A percentile compares a stretch with the other conserved stretches of the same genome.
phyloP scores from a whole-genome alignment of 768 basidiomycete genomes.

The Lentinula edodes region DNA sequence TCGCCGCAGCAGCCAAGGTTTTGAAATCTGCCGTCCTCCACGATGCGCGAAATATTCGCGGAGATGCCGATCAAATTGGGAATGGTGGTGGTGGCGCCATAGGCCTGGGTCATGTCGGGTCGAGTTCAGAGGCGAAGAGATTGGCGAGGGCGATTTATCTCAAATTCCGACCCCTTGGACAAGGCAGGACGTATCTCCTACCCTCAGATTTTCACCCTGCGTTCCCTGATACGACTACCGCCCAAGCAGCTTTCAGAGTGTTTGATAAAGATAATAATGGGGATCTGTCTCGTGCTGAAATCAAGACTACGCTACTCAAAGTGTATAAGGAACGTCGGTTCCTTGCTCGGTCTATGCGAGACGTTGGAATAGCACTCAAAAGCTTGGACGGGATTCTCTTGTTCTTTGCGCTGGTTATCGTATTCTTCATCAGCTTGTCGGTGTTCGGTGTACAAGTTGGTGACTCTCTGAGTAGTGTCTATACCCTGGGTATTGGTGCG shows the following conservation, averaged over 20 bases:
- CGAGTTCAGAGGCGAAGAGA: constrained; percentile 57
- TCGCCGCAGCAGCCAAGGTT: constrained; percentile 55
- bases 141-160: constrained; percentile 64
- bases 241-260: constrained; percentile 65
- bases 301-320: constrained; percentile 62
- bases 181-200: constrained; percentile 50
- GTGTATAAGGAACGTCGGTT: constrained; percentile 77
- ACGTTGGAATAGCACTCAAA: constrained; percentile 61
- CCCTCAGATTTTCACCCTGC: constrained; percentile 70
- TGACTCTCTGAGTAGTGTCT: constrained; percentile 65
- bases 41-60: constrained; percentile 67
- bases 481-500: constrained; percentile 64
- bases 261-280: constrained; percentile 77
- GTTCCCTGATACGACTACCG: constrained; percentile 49
- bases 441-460: constrained; percentile 65
- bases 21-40: constrained; percentile 68
- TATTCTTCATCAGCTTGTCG: constrained; percentile 71
- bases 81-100: constrained; percentile 23
- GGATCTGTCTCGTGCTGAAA: constrained; percentile 69
- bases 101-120: constrained; percentile 5
- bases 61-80: constrained; percentile 39
- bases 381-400: constrained; percentile 62
- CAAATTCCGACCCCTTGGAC: constrained; percentile 44
- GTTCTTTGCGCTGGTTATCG: constrained; percentile 53
- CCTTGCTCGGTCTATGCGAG: constrained; percentile 71